These are phyloP conservation scores for Coemansia sp. DNA, from an alignment of 192 early-diverging fungal species.

Conservation along the genomic window DNA sequence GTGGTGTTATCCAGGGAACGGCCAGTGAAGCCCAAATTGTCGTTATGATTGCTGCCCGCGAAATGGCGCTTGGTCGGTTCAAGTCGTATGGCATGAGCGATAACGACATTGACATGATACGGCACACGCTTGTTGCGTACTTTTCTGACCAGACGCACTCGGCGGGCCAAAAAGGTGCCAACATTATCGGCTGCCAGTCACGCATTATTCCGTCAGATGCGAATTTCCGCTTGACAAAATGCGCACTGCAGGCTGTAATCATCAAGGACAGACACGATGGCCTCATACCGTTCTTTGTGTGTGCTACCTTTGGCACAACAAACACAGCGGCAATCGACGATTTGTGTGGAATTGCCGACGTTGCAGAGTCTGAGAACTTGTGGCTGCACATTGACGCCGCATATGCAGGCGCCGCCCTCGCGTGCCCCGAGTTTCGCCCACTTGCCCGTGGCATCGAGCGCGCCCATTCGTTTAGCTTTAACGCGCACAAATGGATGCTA, in stretches of 20 bases:
- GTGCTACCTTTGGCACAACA: constrained; percentile 66
- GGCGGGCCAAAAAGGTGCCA: constrained; percentile 57
- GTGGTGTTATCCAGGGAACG: constrained; percentile 66
- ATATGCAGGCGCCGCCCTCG: constrained; percentile 60
- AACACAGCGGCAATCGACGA: constrained; percentile 60
- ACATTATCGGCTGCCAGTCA: constrained; percentile 36
- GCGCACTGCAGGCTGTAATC: constrained; percentile 52
- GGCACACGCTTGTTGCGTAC: constrained; percentile 58
- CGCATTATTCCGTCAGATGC: constrained; percentile 46
- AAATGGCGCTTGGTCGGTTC: constrained; percentile 48
- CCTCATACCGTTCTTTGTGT: constrained; percentile 64
- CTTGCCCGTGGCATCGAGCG: constrained; percentile 53
- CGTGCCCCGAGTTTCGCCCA: constrained; percentile 60
- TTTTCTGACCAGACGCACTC: constrained; percentile 65
- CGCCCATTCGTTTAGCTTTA: constrained; percentile 63
- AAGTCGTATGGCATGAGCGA: constrained; percentile 24
- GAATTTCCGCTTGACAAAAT: constrained; percentile 39
- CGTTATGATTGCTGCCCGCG: constrained; percentile 59
- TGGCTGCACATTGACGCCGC: constrained; percentile 72
- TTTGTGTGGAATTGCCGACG: constrained; percentile 56
- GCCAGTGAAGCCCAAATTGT: constrained; percentile 62
- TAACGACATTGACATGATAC: constrained; percentile 22
- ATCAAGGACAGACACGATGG: constrained; percentile 53
- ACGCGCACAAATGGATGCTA: constrained; percentile 67
- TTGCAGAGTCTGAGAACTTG: constrained; percentile 41